These are phyloP conservation scores for Nemania diffusa DNA, from an alignment of 2,329 filamentous ascomycete genomes.

Conservation along the genomic window DNA sequence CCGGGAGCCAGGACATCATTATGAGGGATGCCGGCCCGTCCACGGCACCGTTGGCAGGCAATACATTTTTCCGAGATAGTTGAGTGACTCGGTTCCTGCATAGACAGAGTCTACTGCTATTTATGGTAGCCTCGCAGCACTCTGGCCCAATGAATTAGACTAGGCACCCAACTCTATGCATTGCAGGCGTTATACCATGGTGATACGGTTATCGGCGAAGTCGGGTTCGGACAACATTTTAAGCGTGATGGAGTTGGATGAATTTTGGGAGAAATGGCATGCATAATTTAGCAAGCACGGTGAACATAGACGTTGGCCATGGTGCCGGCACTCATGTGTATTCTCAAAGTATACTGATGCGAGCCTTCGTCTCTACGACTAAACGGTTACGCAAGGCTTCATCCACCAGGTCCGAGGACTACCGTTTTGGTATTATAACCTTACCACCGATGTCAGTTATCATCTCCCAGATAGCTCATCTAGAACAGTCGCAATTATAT, in stretches of 20 bases:
- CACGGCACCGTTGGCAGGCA: constrained; percentile 62
- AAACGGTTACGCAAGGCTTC: constrained; percentile 13
- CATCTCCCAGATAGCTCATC: background rate
- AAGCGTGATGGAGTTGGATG: constrained; percentile 39
- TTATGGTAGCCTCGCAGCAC: constrained; percentile 29
- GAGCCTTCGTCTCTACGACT: constrained; percentile 2
- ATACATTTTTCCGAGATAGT: constrained; percentile 63
- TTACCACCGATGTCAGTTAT: background rate
- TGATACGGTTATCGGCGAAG: constrained; percentile 42
- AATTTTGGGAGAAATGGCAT: constrained; percentile 27
- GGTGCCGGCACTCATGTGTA: constrained; percentile 21
- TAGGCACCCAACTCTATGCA: constrained; percentile 42
- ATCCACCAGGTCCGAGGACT: background rate
- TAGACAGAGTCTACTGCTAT: constrained; percentile 9
- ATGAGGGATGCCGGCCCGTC: constrained; percentile 68
- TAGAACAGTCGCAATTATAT: background rate
- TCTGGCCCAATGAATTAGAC: constrained; percentile 33
- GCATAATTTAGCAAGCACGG: constrained; percentile 32
- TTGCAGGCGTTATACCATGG: constrained; percentile 47
- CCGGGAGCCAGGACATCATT: constrained; percentile 59
- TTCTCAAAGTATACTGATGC: constrained; percentile 6
- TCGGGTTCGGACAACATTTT: constrained; percentile 36
- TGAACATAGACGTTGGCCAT: constrained; percentile 28
- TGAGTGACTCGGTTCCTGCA: constrained; percentile 28
- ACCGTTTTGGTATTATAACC: constrained; percentile 2